Evolutionary conservation across 1,284 basidiomycete species (phyloP).

Genomic region (Rhodotorula glutinis): DNA sequence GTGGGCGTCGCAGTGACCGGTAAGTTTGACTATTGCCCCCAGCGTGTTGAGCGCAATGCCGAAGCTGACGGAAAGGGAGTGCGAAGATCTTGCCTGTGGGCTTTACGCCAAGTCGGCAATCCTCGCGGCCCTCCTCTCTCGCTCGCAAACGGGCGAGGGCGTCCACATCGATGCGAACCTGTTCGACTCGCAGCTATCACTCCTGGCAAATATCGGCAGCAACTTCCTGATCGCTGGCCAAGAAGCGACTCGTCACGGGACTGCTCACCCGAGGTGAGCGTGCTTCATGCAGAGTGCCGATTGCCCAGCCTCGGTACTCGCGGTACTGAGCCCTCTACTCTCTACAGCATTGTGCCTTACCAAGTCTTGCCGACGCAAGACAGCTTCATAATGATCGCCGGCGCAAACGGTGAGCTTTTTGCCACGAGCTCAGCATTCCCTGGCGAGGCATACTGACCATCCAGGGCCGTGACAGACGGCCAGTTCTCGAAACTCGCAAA

Average conservation of each 20-base stretch:
- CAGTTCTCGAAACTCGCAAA: constrained; percentile 65
- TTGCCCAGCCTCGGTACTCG: no score
- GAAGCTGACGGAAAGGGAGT: no score
- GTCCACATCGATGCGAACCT: constrained; percentile 75
- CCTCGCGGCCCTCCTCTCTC: constrained; percentile 80
- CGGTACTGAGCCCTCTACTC: background rate
- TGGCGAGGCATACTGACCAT: background rate
- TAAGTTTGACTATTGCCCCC: background rate
- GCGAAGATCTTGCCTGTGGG: constrained; percentile 78
- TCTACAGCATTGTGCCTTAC: constrained; percentile 70
- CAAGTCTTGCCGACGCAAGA: constrained; percentile 85
- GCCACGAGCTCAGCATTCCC: background rate
- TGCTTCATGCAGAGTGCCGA: background rate
- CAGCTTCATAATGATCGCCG: constrained; percentile 90
- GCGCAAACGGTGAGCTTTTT: constrained; percentile 69
- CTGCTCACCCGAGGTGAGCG: constrained; percentile 63
- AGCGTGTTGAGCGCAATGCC: no score
- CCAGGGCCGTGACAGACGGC: constrained; percentile 25
- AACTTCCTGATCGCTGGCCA: constrained; percentile 86
- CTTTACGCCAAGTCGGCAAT: constrained; percentile 92
- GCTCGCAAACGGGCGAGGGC: constrained; percentile 78
- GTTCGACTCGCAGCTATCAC: constrained; percentile 60
- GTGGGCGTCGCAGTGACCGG: constrained; percentile 45
- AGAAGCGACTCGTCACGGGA: constrained; percentile 84
- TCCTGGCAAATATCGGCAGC: constrained; percentile 86